phyloP scores from a whole-genome alignment of 805 yeast genomes.

The Wickerhamomyces kurtzmanii region DNA sequence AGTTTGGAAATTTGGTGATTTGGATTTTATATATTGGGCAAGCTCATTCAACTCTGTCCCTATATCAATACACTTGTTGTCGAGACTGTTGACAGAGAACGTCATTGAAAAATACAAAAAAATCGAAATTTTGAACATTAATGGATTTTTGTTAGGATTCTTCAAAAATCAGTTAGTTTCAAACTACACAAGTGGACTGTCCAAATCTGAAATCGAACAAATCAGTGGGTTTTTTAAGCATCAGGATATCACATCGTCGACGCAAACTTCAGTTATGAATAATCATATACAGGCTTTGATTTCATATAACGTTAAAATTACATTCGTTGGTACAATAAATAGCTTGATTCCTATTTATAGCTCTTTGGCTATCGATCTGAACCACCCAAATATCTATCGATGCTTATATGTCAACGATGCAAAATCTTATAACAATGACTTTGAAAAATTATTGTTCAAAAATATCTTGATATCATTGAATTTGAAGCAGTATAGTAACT shows the following conservation, averaged over 20 bases:
- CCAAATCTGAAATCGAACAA: slow-evolving; percentile 27
- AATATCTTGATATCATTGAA: slow-evolving; percentile 39
- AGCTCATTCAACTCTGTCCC: slow-evolving; percentile 48
- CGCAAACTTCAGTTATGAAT: too few relatives aligned
- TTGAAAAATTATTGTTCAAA: slow-evolving; percentile 33
- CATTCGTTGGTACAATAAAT: slow-evolving; percentile 40
- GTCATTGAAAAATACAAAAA: slow-evolving; percentile 10
- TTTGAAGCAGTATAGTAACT: slow-evolving; percentile 35
- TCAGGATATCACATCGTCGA: slow-evolving; percentile 30
- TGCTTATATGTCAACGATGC: slow-evolving; percentile 42
- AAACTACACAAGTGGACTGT: slow-evolving; percentile 25
- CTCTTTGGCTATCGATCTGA: slow-evolving; percentile 41
- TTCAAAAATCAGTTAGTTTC: slow-evolving; percentile 10
- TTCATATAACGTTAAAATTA: slow-evolving; percentile 32
- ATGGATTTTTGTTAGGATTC: slow-evolving; percentile 28
- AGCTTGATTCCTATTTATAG: slow-evolving; percentile 44
- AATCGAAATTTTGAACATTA: slow-evolving; percentile 21
- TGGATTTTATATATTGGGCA: slow-evolving; percentile 37
- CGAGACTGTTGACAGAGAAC: slow-evolving; percentile 27
- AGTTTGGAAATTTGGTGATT: slow-evolving; percentile 40
- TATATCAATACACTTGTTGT: slow-evolving; percentile 34
- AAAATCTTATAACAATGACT: slow-evolving; percentile 23
- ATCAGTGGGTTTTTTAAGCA: slow-evolving; percentile 28
- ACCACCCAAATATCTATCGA: slow-evolving; percentile 48
- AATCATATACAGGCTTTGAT: too few relatives aligned